A percentile compares a stretch with the other conserved stretches of the same genome.
Conservation (phyloP, 345 rosid genomes). For the Gossypium raimondii region DNA sequence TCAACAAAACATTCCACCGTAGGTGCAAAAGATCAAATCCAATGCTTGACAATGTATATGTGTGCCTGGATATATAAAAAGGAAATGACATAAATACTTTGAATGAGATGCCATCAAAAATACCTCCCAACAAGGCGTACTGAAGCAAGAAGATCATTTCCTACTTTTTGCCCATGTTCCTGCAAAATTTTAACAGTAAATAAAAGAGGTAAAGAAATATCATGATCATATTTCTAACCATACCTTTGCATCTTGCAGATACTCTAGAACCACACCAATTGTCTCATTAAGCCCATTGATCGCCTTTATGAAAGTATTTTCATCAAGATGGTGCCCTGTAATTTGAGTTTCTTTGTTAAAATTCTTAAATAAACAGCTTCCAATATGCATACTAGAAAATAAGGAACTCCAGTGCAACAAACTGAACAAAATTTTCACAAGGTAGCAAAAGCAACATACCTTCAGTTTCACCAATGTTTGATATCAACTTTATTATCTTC, state of each 20-base stretch:
- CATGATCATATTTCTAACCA: conserved; percentile 4
- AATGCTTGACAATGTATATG: not conserved
- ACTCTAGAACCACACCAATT: conserved; percentile 58
- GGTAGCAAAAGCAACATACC: conserved; percentile 31
- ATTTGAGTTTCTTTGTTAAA: conserved; percentile 12
- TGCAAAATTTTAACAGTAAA: conserved; percentile 29
- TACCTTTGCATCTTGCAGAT: conserved; percentile 87
- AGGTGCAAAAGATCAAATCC: not conserved
- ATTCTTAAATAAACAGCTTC: conserved; percentile 1
- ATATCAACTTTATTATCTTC: conserved; percentile 63
- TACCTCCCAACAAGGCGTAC: conserved; percentile 87
- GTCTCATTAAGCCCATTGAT: conserved; percentile 71
- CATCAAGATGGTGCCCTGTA: conserved; percentile 47
- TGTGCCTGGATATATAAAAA: not conserved
- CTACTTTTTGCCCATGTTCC: conserved; percentile 75
- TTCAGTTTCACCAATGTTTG: conserved; percentile 51
- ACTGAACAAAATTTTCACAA: not conserved
- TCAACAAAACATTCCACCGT: not conserved
- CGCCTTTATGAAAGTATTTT: conserved; percentile 45
- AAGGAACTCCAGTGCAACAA: not conserved
- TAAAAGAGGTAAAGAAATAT: conserved; percentile 16
- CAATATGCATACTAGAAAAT: conserved; percentile 1
- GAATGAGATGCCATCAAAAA: conserved; percentile 13
- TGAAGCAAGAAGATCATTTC: conserved; percentile 91
- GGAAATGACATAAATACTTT: not conserved